Base-by-base conservation (phyloP, 495 filamentous ascomycete genomes). In the Sordaria brevicollis region DNA sequence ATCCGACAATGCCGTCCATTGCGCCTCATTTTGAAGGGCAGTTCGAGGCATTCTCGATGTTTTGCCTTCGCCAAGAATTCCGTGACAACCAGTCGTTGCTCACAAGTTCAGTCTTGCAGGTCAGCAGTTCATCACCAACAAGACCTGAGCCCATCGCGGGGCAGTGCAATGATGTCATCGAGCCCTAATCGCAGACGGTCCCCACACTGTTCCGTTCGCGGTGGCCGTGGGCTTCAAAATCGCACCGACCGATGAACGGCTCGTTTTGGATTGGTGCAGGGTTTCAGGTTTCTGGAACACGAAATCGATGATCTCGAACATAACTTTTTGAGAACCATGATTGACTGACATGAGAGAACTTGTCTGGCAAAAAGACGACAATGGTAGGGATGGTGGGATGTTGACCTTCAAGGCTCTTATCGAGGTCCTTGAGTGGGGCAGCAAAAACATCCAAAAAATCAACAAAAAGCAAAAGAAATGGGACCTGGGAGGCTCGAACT, bases 401-500 rank as follows among this genome's bases (percentile, higher is more conserved):
- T n/a, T n/a, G n/a, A n/a, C n/a, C n/a, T n/a, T n/a, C n/a, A n/a
- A n/a, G n/a, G n/a, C n/a, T n/a, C n/a, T n/a, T n/a, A n/a, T n/a
- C n/a, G n/a, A n/a, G n/a, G n/a, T n/a, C n/a, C n/a, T 43, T 17
- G 39, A 13, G 11, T 13, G 8, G 19, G 10, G 2, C 25, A 25
- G 21, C 29, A 13, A 57, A 57, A 29, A 57, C 41, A n/a, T n/a
- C n/a, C n/a, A 5, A 5, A 31, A 62, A 13, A 31, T 31, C 25
- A 6, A 25, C 21, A 31, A 62, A 62, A 62, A 31, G 13, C 39
- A 67, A 70, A 54, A 54, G 8, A 4, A 17, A 39, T 72, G 71
- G 37, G 41, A 72, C 71, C 31, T 70, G 71, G 70, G 71, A 72
- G 71, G 71, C 65, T 72, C 71, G 71, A 72, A 72, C 71, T 72